These are phyloP conservation scores for Fagopyrum tataricum DNA, from an alignment of 148 eudicot species.

Conservation along the genomic window DNA sequence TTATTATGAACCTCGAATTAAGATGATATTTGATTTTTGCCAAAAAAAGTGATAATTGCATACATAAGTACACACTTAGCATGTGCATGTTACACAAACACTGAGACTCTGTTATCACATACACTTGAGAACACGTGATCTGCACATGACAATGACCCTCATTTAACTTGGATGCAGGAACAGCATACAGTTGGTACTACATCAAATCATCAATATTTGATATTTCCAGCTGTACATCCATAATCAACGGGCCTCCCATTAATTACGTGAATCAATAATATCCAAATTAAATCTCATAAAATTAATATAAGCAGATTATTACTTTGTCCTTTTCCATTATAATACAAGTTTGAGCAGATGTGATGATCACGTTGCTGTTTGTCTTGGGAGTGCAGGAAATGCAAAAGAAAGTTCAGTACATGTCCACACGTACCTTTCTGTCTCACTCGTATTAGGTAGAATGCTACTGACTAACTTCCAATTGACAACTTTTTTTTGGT, in stretches of 20 bases:
- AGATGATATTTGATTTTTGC: no score
- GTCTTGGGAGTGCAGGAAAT: background rate
- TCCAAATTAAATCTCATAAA: background rate
- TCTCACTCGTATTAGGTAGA: background rate
- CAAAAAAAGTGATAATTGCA: no score
- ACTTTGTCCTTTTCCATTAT: background rate
- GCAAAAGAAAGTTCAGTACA: slow-evolving; percentile 1
- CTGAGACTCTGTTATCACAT: background rate
- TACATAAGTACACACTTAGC: no score
- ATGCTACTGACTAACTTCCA: background rate
- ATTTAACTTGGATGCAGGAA: no score
- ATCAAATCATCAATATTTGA: background rate
- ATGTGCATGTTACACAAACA: no score
- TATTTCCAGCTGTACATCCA: background rate
- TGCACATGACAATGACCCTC: background rate
- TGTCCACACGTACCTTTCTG: background rate
- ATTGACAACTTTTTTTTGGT: background rate
- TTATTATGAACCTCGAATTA: no score
- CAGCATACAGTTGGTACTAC: background rate
- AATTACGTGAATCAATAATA: background rate
- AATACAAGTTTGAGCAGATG: background rate
- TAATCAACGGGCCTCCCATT: background rate
- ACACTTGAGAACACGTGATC: background rate
- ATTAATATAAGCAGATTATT: background rate
- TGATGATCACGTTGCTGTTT: background rate